Evolutionary conservation across 2,329 filamentous ascomycete genomes (phyloP).

Genomic region (Nigrospora sphaerica): DNA sequence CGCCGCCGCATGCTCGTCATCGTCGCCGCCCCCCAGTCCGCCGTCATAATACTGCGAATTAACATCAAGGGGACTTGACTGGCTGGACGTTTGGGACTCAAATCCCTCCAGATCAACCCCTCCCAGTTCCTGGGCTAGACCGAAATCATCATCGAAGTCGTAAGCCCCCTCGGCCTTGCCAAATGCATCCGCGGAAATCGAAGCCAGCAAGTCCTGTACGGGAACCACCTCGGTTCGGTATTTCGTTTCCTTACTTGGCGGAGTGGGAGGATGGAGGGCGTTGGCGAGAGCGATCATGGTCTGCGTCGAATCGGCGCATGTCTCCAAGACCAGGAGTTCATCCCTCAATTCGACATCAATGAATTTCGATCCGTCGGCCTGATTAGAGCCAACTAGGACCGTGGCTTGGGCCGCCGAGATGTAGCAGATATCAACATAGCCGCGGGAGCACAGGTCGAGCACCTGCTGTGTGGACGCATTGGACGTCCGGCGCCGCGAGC

Average conservation of each 20-base stretch:
- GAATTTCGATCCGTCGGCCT: slow-evolving; percentile 52
- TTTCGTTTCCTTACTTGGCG: slow-evolving; percentile 74
- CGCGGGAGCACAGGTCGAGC: slow-evolving; percentile 52
- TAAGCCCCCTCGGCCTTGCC: slow-evolving; percentile 53
- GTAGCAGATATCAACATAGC: slow-evolving; percentile 81
- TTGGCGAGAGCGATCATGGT: slow-evolving; percentile 76
- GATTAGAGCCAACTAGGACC: slow-evolving; percentile 52
- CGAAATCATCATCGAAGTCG: slow-evolving; percentile 58
- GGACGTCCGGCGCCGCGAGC: slow-evolving; percentile 24
- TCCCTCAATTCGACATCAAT: slow-evolving; percentile 78
- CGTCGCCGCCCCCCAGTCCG: slow-evolving; percentile 17
- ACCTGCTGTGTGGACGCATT: slow-evolving; percentile 42
- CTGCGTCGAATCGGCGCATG: slow-evolving; percentile 94
- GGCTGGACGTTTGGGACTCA: slow-evolving; percentile 24
- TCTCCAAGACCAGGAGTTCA: slow-evolving; percentile 83
- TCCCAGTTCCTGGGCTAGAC: slow-evolving; percentile 41
- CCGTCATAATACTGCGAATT: slow-evolving; percentile 42
- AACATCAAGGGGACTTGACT: slow-evolving; percentile 26
- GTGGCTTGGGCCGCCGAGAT: slow-evolving; percentile 72
- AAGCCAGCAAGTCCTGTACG: slow-evolving; percentile 80
- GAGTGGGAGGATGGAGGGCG: slow-evolving; percentile 74
- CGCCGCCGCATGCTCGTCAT: slow-evolving; percentile 42
- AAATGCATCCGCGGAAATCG: slow-evolving; percentile 83
- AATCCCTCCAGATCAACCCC: slow-evolving; percentile 31
- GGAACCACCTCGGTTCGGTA: slow-evolving; percentile 84